Evolutionary conservation across 2,329 filamentous ascomycete species (phyloP).

Genomic region (Colletotrichum sp.): DNA sequence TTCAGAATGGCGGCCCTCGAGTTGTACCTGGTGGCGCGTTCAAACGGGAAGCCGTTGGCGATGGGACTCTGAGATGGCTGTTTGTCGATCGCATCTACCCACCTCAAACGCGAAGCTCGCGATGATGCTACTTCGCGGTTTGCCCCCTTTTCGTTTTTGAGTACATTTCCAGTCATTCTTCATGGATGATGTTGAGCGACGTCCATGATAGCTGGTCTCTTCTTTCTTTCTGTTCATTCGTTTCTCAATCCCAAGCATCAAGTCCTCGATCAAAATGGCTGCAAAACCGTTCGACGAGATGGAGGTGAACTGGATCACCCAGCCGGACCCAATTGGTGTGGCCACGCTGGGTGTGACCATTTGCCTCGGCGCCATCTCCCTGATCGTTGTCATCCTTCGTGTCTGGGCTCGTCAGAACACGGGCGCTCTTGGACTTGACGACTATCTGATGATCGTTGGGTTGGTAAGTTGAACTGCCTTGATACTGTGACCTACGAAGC

Average conservation of each 20-base stretch:
- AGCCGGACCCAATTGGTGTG: not conserved
- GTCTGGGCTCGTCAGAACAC: not conserved
- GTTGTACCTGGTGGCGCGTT: not conserved
- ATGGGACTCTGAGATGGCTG: not conserved
- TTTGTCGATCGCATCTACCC: not conserved
- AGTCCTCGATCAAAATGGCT: not conserved
- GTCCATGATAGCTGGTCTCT: not conserved
- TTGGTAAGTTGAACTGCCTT: not conserved
- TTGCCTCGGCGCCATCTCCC: not conserved
- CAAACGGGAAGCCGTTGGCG: not conserved
- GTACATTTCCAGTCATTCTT: not conserved
- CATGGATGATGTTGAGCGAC: not conserved
- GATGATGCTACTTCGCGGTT: not conserved
- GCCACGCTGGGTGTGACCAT: not conserved
- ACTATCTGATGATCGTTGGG: not conserved
- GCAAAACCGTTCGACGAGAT: not conserved
- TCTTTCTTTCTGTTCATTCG: not conserved
- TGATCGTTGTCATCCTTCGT: not conserved
- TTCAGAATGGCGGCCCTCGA: not conserved
- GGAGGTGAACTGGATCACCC: not conserved
- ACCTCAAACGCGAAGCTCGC: not conserved
- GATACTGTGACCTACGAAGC: too few relatives aligned
- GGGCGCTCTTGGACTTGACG: not conserved
- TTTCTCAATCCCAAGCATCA: not conserved
- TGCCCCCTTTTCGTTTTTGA: not conserved